These are phyloP conservation scores for Aspergillus nanangensis DNA, from an alignment of 495 filamentous ascomycete species.

Conservation along the genomic window DNA sequence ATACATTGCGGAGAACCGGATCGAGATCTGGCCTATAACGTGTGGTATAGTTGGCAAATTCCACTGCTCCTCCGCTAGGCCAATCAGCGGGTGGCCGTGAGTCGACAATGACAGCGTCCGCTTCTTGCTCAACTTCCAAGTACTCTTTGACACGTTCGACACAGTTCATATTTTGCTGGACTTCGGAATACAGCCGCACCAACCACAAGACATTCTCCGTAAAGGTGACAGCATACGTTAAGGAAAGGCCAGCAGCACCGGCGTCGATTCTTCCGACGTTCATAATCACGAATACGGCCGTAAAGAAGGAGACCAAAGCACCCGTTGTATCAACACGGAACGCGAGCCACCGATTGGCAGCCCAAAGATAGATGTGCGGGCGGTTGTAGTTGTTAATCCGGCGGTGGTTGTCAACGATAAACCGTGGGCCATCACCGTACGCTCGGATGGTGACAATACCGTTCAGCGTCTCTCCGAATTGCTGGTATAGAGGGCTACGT, in stretches of 20 bases:
- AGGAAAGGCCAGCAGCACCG: constrained; percentile 88
- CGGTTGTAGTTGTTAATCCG: constrained; percentile 87
- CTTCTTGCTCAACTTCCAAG: constrained; percentile 94
- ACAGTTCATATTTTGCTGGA: constrained; percentile 99
- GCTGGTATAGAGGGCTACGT: constrained; percentile 92
- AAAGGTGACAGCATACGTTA: constrained; percentile 98
- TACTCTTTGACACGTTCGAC: constrained; percentile 99
- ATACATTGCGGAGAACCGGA: constrained; percentile 75
- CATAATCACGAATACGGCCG: constrained; percentile 83
- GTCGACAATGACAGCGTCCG: constrained; percentile 69
- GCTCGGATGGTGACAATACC: constrained; percentile 98
- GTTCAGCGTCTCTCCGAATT: constrained; percentile 93
- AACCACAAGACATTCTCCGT: constrained; percentile 98
- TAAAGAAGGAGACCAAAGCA: constrained; percentile 89
- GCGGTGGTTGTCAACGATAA: constrained; percentile 86
- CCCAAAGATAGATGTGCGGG: constrained; percentile 96
- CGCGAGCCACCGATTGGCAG: constrained; percentile 94
- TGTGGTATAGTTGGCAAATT: constrained; percentile 84
- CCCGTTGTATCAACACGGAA: constrained; percentile 89
- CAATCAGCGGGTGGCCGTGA: constrained; percentile 73
- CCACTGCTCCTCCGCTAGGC: constrained; percentile 80
- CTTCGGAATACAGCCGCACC: constrained; percentile 87
- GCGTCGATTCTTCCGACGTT: constrained; percentile 85
- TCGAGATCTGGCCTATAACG: constrained; percentile 86
- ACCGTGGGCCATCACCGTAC: constrained; percentile 90